Conservation (phyloP, 164 flowering plant species). For the Saururus chinensis region DNA sequence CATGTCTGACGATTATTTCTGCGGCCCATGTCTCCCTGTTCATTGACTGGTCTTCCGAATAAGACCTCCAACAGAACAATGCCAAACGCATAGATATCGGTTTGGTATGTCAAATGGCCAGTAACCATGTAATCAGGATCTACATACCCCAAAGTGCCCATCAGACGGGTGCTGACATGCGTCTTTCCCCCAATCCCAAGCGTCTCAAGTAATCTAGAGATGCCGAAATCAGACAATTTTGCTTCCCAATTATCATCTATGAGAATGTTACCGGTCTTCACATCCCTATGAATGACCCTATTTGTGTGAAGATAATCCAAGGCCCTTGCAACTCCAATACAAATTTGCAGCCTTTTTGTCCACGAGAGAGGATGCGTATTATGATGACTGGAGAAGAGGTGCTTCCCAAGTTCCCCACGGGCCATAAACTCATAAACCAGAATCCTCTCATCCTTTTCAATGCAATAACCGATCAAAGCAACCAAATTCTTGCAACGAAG, state of each 20-base stretch:
- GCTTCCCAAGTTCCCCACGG: slow-evolving; percentile 15
- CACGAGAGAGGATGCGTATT: slow-evolving; percentile 11
- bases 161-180: slow-evolving; percentile 2
- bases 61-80: slow-evolving; percentile 21
- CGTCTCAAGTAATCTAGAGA: slow-evolving; percentile 15
- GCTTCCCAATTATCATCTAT: slow-evolving; percentile 1
- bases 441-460: not conserved
- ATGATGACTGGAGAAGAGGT: slow-evolving; percentile 17
- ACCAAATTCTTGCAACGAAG: not conserved
- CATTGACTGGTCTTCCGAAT: slow-evolving; percentile 30
- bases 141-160: slow-evolving; percentile 4
- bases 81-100: slow-evolving; percentile 6
- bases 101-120: slow-evolving; percentile 1
- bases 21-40: no score
- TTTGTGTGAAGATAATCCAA: slow-evolving; percentile 23
- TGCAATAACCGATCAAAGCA: not conserved
- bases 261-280: not conserved
- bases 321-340: slow-evolving; percentile 22
- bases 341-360: slow-evolving; percentile 20
- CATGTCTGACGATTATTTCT: not conserved
- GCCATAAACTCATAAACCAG: slow-evolving; percentile 47
- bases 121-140: slow-evolving; percentile 4
- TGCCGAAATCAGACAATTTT: slow-evolving; percentile 4
- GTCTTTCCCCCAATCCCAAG: not conserved
- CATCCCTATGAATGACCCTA: slow-evolving; percentile 19